Evolutionary conservation across 176 grass and related monocot genomes (phyloP).

Genomic region (Musa acuminata): DNA sequence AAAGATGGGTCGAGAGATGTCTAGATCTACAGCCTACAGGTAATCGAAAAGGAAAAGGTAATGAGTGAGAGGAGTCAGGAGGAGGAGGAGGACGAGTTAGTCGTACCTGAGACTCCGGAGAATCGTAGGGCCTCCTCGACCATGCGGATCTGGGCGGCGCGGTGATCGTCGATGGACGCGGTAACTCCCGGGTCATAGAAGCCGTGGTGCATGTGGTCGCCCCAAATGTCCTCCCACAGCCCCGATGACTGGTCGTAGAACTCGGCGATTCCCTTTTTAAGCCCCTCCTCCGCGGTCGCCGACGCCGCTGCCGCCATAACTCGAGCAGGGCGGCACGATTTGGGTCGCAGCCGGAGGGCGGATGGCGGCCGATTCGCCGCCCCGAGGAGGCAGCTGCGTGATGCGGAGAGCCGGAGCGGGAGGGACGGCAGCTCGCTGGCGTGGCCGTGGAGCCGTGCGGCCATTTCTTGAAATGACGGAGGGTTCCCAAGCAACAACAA

Average conservation of each 20-base stretch:
- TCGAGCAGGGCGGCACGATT: too few relatives aligned
- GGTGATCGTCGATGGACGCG: constrained; percentile 59
- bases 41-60: not conserved
- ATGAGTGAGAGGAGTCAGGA: not conserved
- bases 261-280: constrained; percentile 91
- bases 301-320: constrained; percentile 20
- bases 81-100: not conserved
- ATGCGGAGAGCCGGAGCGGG: not conserved
- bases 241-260: constrained; percentile 91
- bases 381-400: not conserved
- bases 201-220: constrained; percentile 98
- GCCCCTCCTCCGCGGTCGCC: constrained; percentile 22
- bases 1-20: not conserved
- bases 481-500: not conserved
- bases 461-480: not conserved
- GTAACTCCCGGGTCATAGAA: constrained; percentile 50
- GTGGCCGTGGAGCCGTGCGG: not conserved
- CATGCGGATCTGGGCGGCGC: constrained; percentile 81
- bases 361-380: not conserved
- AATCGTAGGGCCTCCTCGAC: constrained; percentile 85
- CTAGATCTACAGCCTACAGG: not conserved
- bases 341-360: too few relatives aligned
- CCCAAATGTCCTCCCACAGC: constrained; percentile 85
- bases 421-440: not conserved
- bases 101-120: constrained; percentile 55